These are phyloP conservation scores for Trichoderma sp. DNA, from an alignment of 2,329 filamentous ascomycete genomes.

Conservation along the genomic window DNA sequence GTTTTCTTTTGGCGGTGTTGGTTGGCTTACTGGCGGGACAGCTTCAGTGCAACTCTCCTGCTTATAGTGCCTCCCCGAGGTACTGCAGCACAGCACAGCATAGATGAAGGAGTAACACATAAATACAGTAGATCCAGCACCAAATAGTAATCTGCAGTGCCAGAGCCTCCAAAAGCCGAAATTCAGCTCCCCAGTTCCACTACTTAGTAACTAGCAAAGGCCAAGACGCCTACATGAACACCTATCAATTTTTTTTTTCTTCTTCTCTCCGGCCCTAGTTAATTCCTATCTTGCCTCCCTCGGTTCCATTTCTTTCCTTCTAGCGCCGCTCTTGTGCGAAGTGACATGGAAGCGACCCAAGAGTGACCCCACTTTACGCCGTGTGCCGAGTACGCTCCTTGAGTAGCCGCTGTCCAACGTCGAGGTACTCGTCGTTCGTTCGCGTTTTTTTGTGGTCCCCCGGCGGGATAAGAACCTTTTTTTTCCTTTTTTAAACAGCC, in stretches of 20 bases:
- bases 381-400: slow-evolving; percentile 10
- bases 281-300: not conserved
- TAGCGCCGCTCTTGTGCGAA: not conserved
- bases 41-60: not conserved
- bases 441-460: not conserved
- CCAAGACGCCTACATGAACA: not conserved
- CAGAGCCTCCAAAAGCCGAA: not conserved
- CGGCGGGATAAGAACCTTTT: slow-evolving; percentile 18
- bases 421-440: not conserved
- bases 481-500: not conserved
- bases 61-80: not conserved
- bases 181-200: not conserved
- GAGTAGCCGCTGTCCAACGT: slow-evolving; percentile 12
- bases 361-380: slow-evolving; percentile 14
- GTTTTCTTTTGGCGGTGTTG: not conserved
- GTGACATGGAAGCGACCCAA: not conserved
- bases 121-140: too few species aligned
- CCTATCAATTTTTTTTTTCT: not conserved
- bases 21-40: not conserved
- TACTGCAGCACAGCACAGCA: not conserved
- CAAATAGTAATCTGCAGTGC: not conserved
- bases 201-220: not conserved
- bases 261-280: not conserved
- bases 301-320: not conserved
- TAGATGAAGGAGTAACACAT: not conserved